phyloP scores from a whole-genome alignment of 371 early-diverging fungal genomes.

The Rhizopus sp. region DNA sequence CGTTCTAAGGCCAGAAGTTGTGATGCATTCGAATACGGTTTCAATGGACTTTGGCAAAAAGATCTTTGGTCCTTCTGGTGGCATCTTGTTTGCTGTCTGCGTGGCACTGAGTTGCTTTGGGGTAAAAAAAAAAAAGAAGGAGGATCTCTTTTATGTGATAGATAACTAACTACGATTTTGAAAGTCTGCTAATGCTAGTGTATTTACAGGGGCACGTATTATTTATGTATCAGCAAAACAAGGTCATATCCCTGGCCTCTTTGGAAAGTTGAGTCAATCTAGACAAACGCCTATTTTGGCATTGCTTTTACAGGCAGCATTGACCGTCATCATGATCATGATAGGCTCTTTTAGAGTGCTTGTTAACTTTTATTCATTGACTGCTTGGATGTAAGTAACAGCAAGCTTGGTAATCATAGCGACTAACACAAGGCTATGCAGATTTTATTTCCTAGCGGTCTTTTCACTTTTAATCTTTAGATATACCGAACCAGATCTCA shows the following conservation, averaged over 20 bases:
- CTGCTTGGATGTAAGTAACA: slow-evolving; percentile 69
- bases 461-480: slow-evolving; percentile 57
- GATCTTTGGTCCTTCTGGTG: slow-evolving; percentile 72
- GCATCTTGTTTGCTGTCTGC: slow-evolving; percentile 71
- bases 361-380: slow-evolving; percentile 76
- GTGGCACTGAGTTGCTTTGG: slow-evolving; percentile 81
- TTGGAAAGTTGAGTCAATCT: slow-evolving; percentile 62
- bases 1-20: slow-evolving; percentile 72
- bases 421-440: neutral
- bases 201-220: slow-evolving; percentile 76
- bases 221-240: slow-evolving; percentile 73
- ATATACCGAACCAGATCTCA: slow-evolving; percentile 62
- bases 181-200: slow-evolving; percentile 73
- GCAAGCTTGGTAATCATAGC: neutral
- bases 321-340: slow-evolving; percentile 67
- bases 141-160: neutral
- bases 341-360: slow-evolving; percentile 68
- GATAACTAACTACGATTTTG: neutral
- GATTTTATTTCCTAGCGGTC: slow-evolving; percentile 54
- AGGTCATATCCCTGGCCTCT: slow-evolving; percentile 68
- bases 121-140: slow-evolving; percentile 32
- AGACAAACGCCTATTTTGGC: slow-evolving; percentile 74
- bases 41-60: slow-evolving; percentile 78
- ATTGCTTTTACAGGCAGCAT: slow-evolving; percentile 60
- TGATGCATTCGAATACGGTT: slow-evolving; percentile 69